phyloP scores from a whole-genome alignment of 441 rosid genomes.

The Arabidopsis hybrid region DNA sequence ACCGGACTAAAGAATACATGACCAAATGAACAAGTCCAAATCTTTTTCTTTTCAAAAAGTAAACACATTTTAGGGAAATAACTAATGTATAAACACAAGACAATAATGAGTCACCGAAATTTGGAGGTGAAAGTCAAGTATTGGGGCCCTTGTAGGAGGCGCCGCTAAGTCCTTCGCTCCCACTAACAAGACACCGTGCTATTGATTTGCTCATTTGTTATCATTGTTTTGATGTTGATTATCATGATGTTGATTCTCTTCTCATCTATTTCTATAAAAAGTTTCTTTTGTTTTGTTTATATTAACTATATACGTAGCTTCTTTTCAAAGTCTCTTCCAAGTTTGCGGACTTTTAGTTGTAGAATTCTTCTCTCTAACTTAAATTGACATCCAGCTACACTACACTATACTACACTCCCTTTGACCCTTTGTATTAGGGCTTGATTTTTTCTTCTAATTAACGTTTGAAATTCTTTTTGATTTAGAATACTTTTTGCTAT shows the following conservation, averaged over 20 bases:
- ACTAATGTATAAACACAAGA: conserved; percentile 11
- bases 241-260: conserved; percentile 28
- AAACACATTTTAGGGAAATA: conserved; percentile 3
- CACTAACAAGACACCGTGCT: conserved; percentile 41
- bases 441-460: background rate
- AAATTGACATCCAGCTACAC: conserved; percentile 20
- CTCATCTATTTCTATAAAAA: conserved; percentile 33
- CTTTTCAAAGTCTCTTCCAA: conserved; percentile 27
- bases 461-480: background rate
- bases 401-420: background rate
- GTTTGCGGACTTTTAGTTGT: conserved; percentile 21
- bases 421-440: conserved; percentile 26
- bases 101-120: conserved; percentile 38
- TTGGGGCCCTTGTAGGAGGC: conserved; percentile 41
- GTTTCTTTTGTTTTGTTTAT: conserved; percentile 29
- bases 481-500: background rate
- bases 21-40: background rate
- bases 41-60: background rate
- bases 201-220: conserved; percentile 41
- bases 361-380: background rate
- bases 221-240: conserved; percentile 41
- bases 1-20: conserved; percentile 2
- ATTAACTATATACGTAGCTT: conserved; percentile 11
- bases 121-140: conserved; percentile 37
- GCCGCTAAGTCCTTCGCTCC: conserved; percentile 41